phyloP scores from a whole-genome alignment of 2,329 filamentous ascomycete genomes.

The Cladosporium colombiae region DNA sequence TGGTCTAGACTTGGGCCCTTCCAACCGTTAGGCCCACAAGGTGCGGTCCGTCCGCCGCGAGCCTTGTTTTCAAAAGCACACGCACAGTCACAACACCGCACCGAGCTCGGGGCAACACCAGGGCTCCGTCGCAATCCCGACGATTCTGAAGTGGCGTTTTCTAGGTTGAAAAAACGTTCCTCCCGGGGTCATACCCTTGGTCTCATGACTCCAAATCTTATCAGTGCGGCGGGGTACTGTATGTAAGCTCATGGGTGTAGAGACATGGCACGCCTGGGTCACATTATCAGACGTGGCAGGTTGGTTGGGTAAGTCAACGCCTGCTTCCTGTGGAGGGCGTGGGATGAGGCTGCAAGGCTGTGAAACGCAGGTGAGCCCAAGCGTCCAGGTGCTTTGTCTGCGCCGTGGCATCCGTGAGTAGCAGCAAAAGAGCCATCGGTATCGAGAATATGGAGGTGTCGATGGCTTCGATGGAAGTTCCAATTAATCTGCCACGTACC shows the following conservation, averaged over 20 bases:
- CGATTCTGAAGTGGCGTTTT: slow-evolving; percentile 5
- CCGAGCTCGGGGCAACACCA: not conserved
- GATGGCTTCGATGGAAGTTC: slow-evolving; percentile 1
- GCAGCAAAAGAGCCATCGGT: not conserved
- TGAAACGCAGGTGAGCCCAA: not conserved
- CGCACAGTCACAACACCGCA: not conserved
- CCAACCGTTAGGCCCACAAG: not conserved
- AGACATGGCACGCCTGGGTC: slow-evolving; percentile 4
- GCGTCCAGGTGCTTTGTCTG: not conserved
- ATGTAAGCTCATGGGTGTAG: not conserved
- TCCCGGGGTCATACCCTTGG: not conserved
- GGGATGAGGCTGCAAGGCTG: slow-evolving; percentile 12
- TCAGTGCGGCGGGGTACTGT: not conserved
- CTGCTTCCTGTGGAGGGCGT: not conserved
- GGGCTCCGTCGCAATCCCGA: not conserved
- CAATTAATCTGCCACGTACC: not conserved
- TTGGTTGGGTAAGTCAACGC: not conserved
- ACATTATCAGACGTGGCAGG: not conserved
- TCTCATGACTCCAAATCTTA: slow-evolving; percentile 6
- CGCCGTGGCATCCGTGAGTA: not conserved
- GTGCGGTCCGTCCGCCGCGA: slow-evolving; percentile 12
- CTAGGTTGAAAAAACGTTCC: not conserved
- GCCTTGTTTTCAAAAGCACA: not conserved
- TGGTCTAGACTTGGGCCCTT: slow-evolving; percentile 4
- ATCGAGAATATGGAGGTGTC: not conserved